Base-by-base conservation (phyloP, 1,139 yeast species). In the Blastobotrys buckinghamii region DNA sequence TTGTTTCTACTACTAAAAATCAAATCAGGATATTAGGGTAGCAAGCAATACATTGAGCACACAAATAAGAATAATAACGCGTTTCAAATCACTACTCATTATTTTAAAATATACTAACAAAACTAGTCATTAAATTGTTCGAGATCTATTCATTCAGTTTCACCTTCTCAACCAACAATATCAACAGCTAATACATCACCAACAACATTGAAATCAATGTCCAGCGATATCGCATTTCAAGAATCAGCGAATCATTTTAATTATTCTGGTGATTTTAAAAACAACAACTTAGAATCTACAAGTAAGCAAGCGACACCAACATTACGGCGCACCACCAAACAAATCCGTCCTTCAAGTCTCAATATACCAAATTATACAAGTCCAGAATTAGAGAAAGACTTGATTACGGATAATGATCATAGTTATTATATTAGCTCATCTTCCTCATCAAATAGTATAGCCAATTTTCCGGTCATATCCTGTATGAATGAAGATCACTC, bases 401-500 rank as follows among this genome's bases (percentile, higher is more conserved):
- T 26, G 5, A 36, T 36, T 22, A 6, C 32, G 16, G 42, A n/a
- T 6, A 22, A 39, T 26, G 42, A 20, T 39, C 4, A 4, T 32
- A 32, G n/a, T n/a, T n/a, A n/a, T n/a, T 32, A 15, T 5, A 32
- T 32, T 4, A 32, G 6, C 17, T 5, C 4, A 16, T 5, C 6
- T 15, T 5, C 6, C 7, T 32, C 17, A 16, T 34, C 7, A 10
- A 34, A 4, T 5, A 16, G 38, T 16, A 34, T 2, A 6, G 13
- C 17, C 2, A 34, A 16, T 16, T 42, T 34, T 34, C 45, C 45
- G 7, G 39, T 39, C 24, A 42, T 20, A 15, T 34, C 36, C 35
- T 35, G 35, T 13, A 29, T 29, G 3, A 12, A 29, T 6, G 32
- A 29, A 12, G n/a, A n/a, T n/a, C n/a, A n/a, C n/a, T n/a, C n/a